Evolutionary conservation across 306 rosid species (phyloP), one percentile per base, ranked within the genome.

Genomic region (Lupinus albus): DNA sequence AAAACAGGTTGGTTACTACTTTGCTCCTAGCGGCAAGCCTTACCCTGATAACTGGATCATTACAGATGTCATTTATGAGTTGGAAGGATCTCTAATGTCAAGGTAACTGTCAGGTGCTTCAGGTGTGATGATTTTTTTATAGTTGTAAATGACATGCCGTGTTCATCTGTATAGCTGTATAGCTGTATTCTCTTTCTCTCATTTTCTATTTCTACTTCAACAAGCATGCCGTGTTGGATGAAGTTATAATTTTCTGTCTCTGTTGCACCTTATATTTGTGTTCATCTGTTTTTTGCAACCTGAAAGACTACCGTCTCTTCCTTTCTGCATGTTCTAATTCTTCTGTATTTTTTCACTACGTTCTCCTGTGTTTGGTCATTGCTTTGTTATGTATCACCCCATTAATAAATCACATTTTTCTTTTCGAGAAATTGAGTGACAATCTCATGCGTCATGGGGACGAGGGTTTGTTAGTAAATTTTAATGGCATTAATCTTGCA

Each of bases 21-120:
- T 86, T 88, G 99, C 99, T 78, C 99, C 99, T 35, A 93, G 99
- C 14, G 99, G 99, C 65, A 93, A 93, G 90, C 97, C 96, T 41
- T 93, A 93, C 84, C 99, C 99, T n/a, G 99, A 93, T 78, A 93
- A 93, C 84, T 93, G 99, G 99, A 93, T 93, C 78, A 80, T 88
- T 70, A 93, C 97, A 0, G 99, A 93, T 73, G 79, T 93, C 63
- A 67, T 88, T 44, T 93, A 85, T 76, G 99, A 93, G 81, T 8
- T 44, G 60, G 94, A 93, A 84, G 98, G 98, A 76, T 80, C 97
- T 68, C 79, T 93, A 41, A 35, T 79, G 42, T 86, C 98, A 67
- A 88, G 98, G 98, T 93, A 80, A 68, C 64, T 65, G 11, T 12
- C 39, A 3, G 58, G 36, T 59, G 50, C 49, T 66, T 25, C 38